phyloP scores from a whole-genome alignment of 129 eudicot species.

The Apium graveolens region DNA sequence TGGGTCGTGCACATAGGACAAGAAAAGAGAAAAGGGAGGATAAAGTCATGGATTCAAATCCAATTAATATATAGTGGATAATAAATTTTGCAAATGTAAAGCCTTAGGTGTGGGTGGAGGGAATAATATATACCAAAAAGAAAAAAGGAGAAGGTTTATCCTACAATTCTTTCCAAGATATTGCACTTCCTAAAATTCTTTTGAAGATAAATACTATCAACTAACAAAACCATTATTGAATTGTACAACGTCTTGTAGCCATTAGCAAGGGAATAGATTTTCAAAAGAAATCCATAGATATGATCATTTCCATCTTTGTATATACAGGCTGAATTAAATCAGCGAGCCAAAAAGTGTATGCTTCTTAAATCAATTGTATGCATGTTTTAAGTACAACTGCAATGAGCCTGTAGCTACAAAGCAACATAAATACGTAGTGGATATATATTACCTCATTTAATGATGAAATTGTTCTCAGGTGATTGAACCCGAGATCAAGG shows the following conservation, averaged over 20 bases:
- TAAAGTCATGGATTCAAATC: neutral
- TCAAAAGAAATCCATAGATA: neutral
- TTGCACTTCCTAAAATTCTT: neutral
- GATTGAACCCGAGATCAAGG: slow-evolving; percentile 89
- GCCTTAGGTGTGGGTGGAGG: neutral
- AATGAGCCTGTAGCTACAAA: slow-evolving; percentile 3
- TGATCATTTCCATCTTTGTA: neutral
- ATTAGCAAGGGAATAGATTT: neutral
- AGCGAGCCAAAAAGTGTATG: neutral
- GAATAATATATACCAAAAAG: neutral
- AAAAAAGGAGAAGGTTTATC: neutral
- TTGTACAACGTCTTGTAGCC: neutral
- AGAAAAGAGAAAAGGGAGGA: neutral
- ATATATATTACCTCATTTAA: slow-evolving; percentile 51
- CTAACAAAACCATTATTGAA: neutral
- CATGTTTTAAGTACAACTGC: neutral
- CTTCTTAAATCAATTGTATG: neutral
- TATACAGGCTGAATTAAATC: neutral
- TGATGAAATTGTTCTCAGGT: slow-evolving; percentile 59
- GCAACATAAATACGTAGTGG: slow-evolving; percentile 3
- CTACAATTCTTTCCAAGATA: neutral
- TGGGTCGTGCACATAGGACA: neutral
- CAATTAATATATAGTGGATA: neutral
- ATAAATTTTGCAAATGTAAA: neutral
- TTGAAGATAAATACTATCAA: neutral